phyloP scores from a whole-genome alignment of 164 flowering plant species.

The Tetracentron sinense region DNA sequence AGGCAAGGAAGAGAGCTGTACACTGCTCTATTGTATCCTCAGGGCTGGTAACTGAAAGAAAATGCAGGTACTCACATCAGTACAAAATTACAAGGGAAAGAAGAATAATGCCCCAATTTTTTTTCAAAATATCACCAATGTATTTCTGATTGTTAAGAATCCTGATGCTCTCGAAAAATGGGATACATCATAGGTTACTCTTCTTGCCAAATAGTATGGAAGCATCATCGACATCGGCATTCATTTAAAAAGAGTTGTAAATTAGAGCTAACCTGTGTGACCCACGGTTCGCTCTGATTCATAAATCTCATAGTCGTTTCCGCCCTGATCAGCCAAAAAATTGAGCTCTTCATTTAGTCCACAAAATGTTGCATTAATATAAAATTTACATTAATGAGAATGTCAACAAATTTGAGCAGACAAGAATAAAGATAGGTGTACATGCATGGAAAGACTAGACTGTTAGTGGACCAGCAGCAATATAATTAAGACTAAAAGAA shows the following conservation, averaged over 20 bases:
- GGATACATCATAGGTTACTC: background rate
- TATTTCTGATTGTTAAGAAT: background rate
- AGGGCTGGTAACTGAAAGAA: slow-evolving; percentile 74
- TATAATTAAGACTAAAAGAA: background rate
- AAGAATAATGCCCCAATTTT: background rate
- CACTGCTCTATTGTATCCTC: slow-evolving; percentile 75
- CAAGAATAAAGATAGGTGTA: background rate
- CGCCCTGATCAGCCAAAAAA: slow-evolving; percentile 62
- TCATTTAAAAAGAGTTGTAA: background rate
- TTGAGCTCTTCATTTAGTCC: too few relatives aligned
- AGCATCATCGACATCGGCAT: background rate
- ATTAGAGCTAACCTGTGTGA: slow-evolving; percentile 70
- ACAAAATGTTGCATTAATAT: background rate
- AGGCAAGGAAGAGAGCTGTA: slow-evolving; percentile 55
- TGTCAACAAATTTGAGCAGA: too few relatives aligned
- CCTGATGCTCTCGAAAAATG: background rate
- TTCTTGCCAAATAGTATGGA: background rate
- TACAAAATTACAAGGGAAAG: background rate
- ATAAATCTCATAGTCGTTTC: slow-evolving; percentile 88
- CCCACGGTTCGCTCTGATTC: slow-evolving; percentile 84
- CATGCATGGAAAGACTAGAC: background rate
- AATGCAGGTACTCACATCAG: background rate
- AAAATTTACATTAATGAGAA: too few relatives aligned
- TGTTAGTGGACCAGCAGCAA: background rate
- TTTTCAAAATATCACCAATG: background rate